Base-by-base conservation (phyloP, 768 basidiomycete genomes). In the Ramaria sp. region DNA sequence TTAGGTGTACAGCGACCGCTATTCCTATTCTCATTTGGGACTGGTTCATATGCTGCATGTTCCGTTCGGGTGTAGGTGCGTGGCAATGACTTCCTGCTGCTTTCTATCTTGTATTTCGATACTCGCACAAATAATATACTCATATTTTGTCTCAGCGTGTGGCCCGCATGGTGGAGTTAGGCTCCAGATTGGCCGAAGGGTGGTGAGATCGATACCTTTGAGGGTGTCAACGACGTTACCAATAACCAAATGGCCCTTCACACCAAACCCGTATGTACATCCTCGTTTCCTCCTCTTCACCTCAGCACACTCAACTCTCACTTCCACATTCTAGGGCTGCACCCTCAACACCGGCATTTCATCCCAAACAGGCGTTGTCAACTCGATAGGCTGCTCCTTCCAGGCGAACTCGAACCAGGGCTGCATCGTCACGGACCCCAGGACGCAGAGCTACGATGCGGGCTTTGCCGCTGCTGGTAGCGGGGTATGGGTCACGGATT, bases 201-300 rank as follows among this genome's bases (percentile, higher is more conserved):
- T n/a, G 55, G 55, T 5, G 84, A 88, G 65, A 84, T 87, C 60
- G 90, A 92, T 67, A 86, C 85, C 10, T 79, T 92, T 58, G 90
- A 67, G 39, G 86, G 82, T 37, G 83, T 92, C 61, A 92, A 93
- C 68, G 65, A 77, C 48, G 77, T 77, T 41, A 73, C 74, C 3
- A 70, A 72, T 53, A 88, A 84, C 60, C 84, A 86, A 65, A 81
- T 86, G 76, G 76, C 90, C 0, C 71, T 91, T 12, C 90, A 91
- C 67, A 88, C 88, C 0, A 71, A n/a, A 41, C 67, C 78, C 0
- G 78, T 75, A 57, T 13, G n/a, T 30, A 19, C n/a, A 19, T 6
- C 24, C 6, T n/a, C n/a, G n/a, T 17, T 30, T 2, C 2, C 15
- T 19, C 24, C 15, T 54, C 24, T 10, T 1, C 17, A 43, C 17